A percentile compares a stretch with the other conserved stretches of the same genome.
phyloP scores from a whole-genome alignment of 2,329 filamentous ascomycete species.

The Fusarium subglutinans region DNA sequence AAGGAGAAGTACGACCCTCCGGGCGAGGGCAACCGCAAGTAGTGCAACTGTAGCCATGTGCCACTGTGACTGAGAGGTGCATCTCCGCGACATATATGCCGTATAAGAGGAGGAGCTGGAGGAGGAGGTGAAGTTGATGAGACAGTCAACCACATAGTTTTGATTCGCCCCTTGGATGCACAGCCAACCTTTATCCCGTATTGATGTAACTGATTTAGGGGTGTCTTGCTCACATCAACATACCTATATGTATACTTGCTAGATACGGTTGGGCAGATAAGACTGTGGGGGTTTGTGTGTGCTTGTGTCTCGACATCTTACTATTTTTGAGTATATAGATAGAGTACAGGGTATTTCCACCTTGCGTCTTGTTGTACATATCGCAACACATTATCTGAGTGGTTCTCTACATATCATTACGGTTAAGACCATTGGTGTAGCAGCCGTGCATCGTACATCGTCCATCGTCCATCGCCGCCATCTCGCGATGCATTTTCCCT shows the following conservation, averaged over 20 bases:
- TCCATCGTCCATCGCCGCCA: background rate
- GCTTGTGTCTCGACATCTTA: slow-evolving; percentile 8
- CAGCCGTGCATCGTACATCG: background rate
- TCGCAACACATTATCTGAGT: slow-evolving; percentile 4
- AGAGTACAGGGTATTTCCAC: slow-evolving; percentile 2
- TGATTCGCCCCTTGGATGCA: background rate
- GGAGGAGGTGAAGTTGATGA: background rate
- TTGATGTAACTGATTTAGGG: slow-evolving; percentile 12
- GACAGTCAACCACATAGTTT: slow-evolving; percentile 4
- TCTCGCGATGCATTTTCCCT: slow-evolving; percentile 11
- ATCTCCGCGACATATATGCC: slow-evolving; percentile 11
- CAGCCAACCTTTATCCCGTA: slow-evolving; percentile 19
- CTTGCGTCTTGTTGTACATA: slow-evolving; percentile 24
- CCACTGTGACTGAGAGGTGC: slow-evolving; percentile 13
- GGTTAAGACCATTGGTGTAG: background rate
- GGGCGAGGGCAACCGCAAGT: slow-evolving; percentile 54
- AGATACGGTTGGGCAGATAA: slow-evolving; percentile 6
- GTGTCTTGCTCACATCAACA: background rate
- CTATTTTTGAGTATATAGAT: slow-evolving; percentile 26
- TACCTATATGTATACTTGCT: background rate
- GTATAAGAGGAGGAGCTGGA: slow-evolving; percentile 5
- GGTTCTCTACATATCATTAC: background rate
- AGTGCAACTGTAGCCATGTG: slow-evolving; percentile 30
- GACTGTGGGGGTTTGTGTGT: background rate
- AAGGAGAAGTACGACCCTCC: slow-evolving; percentile 88